Conservation (phyloP, 305 asterid species). For the Rubia tinctorum region DNA sequence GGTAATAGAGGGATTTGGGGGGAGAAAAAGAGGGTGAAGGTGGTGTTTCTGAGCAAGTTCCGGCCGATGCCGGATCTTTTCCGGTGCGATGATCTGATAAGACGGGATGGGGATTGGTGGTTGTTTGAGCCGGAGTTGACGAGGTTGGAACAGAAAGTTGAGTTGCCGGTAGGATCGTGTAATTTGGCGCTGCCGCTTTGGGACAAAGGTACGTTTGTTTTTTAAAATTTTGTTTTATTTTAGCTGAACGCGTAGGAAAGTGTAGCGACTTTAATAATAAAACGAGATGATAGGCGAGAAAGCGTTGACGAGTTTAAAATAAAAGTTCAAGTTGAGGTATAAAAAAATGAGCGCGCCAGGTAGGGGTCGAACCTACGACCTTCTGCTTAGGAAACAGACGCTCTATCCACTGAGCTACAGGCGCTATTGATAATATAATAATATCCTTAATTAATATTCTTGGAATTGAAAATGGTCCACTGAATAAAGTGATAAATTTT, state of each 20-base stretch:
- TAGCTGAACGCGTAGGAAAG: background rate
- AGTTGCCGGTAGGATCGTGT: slow-evolving; percentile 84
- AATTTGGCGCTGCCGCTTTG: slow-evolving; percentile 82
- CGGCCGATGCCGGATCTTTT: slow-evolving; percentile 78
- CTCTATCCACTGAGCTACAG: slow-evolving; percentile 30
- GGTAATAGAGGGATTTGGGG: slow-evolving; percentile 43
- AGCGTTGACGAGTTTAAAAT: no score
- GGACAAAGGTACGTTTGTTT: slow-evolving; percentile 61
- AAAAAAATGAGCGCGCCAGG: no score
- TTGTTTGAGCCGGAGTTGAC: slow-evolving; percentile 44
- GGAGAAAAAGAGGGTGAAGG: slow-evolving; percentile 34
- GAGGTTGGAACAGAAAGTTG: slow-evolving; percentile 55
- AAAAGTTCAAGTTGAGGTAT: no score
- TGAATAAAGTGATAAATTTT: background rate
- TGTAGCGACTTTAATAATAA: background rate
- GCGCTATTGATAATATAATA: slow-evolving; percentile 13
- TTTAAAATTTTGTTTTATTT: background rate
- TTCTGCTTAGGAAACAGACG: slow-evolving; percentile 99
- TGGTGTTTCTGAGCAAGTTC: slow-evolving; percentile 67
- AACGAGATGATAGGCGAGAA: no score
- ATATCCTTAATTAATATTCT: background rate
- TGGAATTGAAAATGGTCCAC: no score
- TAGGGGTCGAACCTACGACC: slow-evolving; percentile 98
- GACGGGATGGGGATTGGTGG: slow-evolving; percentile 85
- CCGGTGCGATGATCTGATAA: slow-evolving; percentile 64